Base-by-base conservation (phyloP, 73 alveolate genomes). In the Symbiodinium natans region DNA sequence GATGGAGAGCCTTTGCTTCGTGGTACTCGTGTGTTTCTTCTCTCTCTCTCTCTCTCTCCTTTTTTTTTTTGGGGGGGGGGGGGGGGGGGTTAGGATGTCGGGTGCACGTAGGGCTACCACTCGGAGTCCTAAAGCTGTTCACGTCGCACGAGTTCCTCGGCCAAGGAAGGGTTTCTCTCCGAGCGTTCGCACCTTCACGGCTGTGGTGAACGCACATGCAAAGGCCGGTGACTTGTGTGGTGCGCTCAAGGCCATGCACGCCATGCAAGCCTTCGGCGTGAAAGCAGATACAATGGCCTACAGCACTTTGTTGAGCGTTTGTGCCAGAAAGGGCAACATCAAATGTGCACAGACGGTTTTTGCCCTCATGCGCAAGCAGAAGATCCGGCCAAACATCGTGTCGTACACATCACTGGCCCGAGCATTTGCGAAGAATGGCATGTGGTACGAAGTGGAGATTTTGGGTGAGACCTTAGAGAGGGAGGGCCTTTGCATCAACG, bases 401-500 rank as follows among this genome's bases (percentile, higher is more conserved):
- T 8, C 33, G 33, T 56, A 19, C 74, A 11, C 74, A 3, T 19
- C 74, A 3, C 15, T 56, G 74, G 74, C 74, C 2, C 33, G 31
- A 19, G 74, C 31, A 19, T 19, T 56, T 21, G 74, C 74, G 31
- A 56, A 56, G 74, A 56, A 21, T 13, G 74, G 74, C 74, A 56
- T 8, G 74, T 56, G 74, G 33, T 19, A 19, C 15, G 74, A 56
- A 56, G 74, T 56, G 74, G 74, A 56, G 74, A n/a, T 19, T 21
- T 56, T 56, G 74, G 74, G 74, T 56, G 74, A 56, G 25, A 56
- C 31, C 74, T 56, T 19, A n/a, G 74, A 56, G 74, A 2, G 31
- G 74, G 74, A 56, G 31, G 95, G 87, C 21, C 43, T 89, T 43
- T 87, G 21, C 71, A 42, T 68, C 31, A 89, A 89, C 86, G 95